phyloP scores from a whole-genome alignment of 441 rosid species.

The Hura crepitans region DNA sequence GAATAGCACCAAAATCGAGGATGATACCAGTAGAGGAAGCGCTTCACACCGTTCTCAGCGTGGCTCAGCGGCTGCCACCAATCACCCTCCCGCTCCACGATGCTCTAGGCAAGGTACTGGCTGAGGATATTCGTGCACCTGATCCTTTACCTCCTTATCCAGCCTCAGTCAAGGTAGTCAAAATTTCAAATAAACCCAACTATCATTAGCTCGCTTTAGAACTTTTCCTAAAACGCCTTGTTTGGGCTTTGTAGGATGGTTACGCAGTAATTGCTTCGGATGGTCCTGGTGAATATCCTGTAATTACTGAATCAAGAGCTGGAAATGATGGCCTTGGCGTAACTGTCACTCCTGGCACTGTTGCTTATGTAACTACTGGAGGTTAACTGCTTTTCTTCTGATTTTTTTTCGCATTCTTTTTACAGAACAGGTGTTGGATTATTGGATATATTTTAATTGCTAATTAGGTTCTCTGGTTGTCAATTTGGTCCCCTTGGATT shows the following conservation, averaged over 20 bases:
- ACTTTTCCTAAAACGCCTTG: background rate
- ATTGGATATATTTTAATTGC: background rate
- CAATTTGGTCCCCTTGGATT: background rate
- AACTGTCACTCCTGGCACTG: constrained; percentile 73
- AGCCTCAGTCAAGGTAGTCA: constrained; percentile 70
- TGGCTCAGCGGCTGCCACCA: constrained; percentile 55
- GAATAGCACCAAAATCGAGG: background rate
- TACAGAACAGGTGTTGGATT: background rate
- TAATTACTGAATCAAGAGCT: constrained; percentile 90
- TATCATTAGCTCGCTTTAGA: background rate
- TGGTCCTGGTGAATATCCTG: constrained; percentile 93
- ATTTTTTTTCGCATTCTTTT: background rate
- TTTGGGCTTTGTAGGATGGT: constrained; percentile 61
- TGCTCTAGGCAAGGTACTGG: constrained; percentile 76
- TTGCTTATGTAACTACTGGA: constrained; percentile 97
- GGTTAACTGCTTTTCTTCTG: constrained; percentile 37
- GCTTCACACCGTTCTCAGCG: constrained; percentile 45
- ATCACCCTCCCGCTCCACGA: constrained; percentile 50
- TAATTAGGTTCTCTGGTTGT: background rate
- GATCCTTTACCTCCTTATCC: constrained; percentile 93
- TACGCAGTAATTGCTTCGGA: constrained; percentile 92
- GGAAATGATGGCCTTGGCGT: constrained; percentile 91
- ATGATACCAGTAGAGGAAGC: constrained; percentile 72
- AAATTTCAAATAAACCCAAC: too few species aligned
- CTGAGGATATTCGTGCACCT: constrained; percentile 70